Evolutionary conservation across 192 early-diverging fungal genomes (phyloP).

Genomic region (Jimgerdemannia flammicorona): DNA sequence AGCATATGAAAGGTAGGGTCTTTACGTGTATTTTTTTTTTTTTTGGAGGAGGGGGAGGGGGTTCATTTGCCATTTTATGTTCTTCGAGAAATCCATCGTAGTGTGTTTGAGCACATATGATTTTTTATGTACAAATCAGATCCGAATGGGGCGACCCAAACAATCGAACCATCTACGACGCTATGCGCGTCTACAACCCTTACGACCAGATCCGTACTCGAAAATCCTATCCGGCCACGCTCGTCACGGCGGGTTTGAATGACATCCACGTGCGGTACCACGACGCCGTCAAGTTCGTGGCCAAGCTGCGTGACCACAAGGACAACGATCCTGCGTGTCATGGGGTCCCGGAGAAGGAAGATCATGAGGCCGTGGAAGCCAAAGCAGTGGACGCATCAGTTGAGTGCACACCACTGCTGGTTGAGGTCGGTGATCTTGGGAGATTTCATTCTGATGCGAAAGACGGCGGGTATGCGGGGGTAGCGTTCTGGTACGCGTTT

Average conservation of each 20-base stretch:
- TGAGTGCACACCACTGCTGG: constrained; percentile 23
- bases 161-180: constrained; percentile 25
- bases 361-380: neutral
- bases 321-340: constrained; percentile 23
- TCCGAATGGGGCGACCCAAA: constrained; percentile 28
- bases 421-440: constrained; percentile 28
- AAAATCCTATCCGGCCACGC: constrained; percentile 29
- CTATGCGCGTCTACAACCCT: constrained; percentile 27
- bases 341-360: neutral
- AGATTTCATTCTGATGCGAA: constrained; percentile 12
- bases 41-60: too few relatives aligned
- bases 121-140: neutral
- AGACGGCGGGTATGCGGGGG: neutral
- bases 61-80: neutral
- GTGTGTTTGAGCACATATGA: too few relatives aligned
- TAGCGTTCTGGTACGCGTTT: constrained; percentile 34
- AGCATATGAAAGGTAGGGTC: constrained; percentile 24
- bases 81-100: neutral
- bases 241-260: constrained; percentile 23
- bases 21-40: neutral
- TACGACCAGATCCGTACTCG: constrained; percentile 24
- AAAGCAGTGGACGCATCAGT: constrained; percentile 18
- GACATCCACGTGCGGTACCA: constrained; percentile 23
- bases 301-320: constrained; percentile 32
- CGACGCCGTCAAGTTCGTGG: constrained; percentile 29